These are phyloP conservation scores for Penicillium verhagenii DNA, from an alignment of 495 filamentous ascomycete genomes.

Conservation along the genomic window DNA sequence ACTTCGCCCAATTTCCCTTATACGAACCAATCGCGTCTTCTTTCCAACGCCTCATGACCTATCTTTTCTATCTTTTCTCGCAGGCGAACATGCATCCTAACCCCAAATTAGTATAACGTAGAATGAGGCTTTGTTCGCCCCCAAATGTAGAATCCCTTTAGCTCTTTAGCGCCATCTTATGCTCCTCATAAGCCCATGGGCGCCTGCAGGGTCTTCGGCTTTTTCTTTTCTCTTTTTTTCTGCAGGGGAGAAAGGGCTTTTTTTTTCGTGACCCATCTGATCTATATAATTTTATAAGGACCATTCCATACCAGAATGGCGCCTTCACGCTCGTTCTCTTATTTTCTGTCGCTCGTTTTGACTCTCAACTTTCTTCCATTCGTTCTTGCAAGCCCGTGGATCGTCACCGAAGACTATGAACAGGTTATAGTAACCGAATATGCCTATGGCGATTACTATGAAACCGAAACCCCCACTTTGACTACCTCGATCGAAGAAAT, in stretches of 20 bases:
- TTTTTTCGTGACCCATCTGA: not conserved
- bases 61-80: not conserved
- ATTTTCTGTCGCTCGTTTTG: slow-evolving; percentile 23
- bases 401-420: slow-evolving; percentile 31
- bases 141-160: not conserved
- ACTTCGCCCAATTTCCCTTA: not conserved
- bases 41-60: not conserved
- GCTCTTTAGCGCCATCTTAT: too few species aligned
- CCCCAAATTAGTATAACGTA: not conserved
- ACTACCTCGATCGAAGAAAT: slow-evolving; percentile 22
- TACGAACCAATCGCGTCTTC: not conserved
- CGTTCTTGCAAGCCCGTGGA: slow-evolving; percentile 31
- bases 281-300: not conserved
- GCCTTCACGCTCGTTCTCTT: slow-evolving; percentile 22
- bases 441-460: slow-evolving; percentile 12
- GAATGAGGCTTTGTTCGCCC: not conserved
- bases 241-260: not conserved
- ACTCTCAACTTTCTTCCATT: slow-evolving; percentile 13
- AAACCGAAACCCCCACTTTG: not conserved
- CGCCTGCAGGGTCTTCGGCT: not conserved
- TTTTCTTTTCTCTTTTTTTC: not conserved
- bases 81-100: not conserved
- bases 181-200: not conserved
- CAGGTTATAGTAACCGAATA: slow-evolving; percentile 6
- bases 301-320: slow-evolving; percentile 19